Evolutionary conservation across 169 alveolate genomes (phyloP), one percentile per base, ranked within the genome.

Genomic region (Babesia ovis): DNA sequence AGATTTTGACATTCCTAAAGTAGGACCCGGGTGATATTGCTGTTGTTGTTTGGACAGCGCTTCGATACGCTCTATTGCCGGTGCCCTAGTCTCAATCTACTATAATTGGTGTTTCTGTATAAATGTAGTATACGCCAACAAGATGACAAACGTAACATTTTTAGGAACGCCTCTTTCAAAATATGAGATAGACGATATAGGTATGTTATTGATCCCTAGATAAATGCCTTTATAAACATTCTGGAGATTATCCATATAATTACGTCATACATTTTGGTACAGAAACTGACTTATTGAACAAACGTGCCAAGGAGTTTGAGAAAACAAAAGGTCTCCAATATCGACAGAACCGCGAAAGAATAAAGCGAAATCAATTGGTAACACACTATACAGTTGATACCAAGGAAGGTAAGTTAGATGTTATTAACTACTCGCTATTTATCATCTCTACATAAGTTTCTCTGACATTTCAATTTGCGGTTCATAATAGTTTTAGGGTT

Each of bases 1-100:
- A 88, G 93, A 93, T 77, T 93, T 93, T 80, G 97, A 93, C 60
- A 92, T 91, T 34, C 97, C 97, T 8, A 92, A 91, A 54, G 97
- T 93, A 32, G 97, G 97, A 18, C 97, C 97, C 4, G 97, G 97
- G 18, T 90, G 79, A 62, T 46, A 20, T n/a, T n/a, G n/a, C n/a
- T n/a, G n/a, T n/a, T n/a, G n/a, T n/a, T n/a, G n/a, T n/a, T n/a
- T n/a, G n/a, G n/a, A n/a, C n/a, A n/a, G n/a, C n/a, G n/a, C n/a
- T n/a, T n/a, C n/a, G n/a, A n/a, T n/a, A n/a, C n/a, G n/a, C n/a
- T n/a, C n/a, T n/a, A n/a, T n/a, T n/a, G n/a, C n/a, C n/a, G n/a
- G n/a, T n/a, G n/a, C n/a, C n/a, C n/a, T n/a, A n/a, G n/a, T n/a
- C n/a, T n/a, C n/a, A n/a, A n/a, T n/a, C n/a, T n/a, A n/a, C n/a